Percentiles rank a stretch among this genome's conserved stretches.
Evolutionary conservation across 805 yeast species (phyloP).

Genomic region (Yamadazyma philogaea): DNA sequence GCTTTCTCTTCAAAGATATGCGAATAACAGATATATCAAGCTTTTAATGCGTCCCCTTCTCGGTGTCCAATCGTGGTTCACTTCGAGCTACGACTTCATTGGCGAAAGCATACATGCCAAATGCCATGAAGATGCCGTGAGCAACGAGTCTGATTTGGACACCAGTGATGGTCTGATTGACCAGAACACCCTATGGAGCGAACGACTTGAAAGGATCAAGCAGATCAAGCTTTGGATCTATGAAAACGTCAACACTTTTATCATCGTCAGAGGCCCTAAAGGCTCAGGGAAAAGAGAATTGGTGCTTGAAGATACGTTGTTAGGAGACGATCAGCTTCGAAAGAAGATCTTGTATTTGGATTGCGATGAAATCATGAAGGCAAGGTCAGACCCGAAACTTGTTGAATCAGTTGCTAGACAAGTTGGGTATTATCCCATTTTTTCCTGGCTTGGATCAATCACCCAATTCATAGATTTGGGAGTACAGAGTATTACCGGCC

Average conservation of each 20-base stretch:
- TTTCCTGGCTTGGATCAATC: slow-evolving; percentile 85
- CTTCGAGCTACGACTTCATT: slow-evolving; percentile 33
- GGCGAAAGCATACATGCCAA: slow-evolving; percentile 23
- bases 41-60: slow-evolving; percentile 26
- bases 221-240: slow-evolving; percentile 75
- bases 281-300: slow-evolving; percentile 92
- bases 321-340: slow-evolving; percentile 42
- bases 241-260: slow-evolving; percentile 88
- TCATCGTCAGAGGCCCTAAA: slow-evolving; percentile 85
- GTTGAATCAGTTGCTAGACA: slow-evolving; percentile 67
- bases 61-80: slow-evolving; percentile 24
- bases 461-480: slow-evolving; percentile 79
- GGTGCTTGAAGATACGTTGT: slow-evolving; percentile 64
- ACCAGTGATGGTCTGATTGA: slow-evolving; percentile 15
- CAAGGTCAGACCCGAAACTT: slow-evolving; percentile 70
- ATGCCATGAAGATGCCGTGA: slow-evolving; percentile 14
- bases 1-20: slow-evolving; percentile 50
- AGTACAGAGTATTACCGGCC: slow-evolving; percentile 89
- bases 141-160: slow-evolving; percentile 17
- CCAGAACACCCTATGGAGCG: slow-evolving; percentile 57
- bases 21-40: slow-evolving; percentile 29
- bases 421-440: slow-evolving; percentile 89
- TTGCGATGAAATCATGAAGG: slow-evolving; percentile 71
- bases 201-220: slow-evolving; percentile 62
- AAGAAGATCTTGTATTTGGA: slow-evolving; percentile 64